phyloP scores from a whole-genome alignment of 345 rosid species.

The Hevea brasiliensis region DNA sequence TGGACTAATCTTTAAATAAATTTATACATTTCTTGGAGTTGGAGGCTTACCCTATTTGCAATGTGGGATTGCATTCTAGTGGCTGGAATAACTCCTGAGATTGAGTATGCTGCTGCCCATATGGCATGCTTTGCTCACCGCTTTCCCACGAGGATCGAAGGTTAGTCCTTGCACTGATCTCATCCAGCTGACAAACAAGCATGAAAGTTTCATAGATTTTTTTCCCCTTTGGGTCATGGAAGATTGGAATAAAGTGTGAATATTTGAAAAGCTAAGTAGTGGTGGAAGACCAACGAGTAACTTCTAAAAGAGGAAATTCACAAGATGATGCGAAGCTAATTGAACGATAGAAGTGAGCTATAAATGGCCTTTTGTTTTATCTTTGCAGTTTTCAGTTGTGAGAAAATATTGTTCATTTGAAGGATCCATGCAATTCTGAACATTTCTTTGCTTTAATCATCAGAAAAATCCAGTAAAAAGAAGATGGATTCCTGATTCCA shows the following conservation, averaged over 20 bases:
- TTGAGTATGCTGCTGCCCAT: slow-evolving; percentile 64
- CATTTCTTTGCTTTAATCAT: background rate
- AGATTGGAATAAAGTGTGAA: background rate
- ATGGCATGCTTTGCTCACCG: slow-evolving; percentile 60
- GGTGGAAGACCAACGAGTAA: background rate
- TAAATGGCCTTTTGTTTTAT: background rate
- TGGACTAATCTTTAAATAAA: background rate
- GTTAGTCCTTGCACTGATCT: slow-evolving; percentile 52
- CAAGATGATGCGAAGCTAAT: background rate
- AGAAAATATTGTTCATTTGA: background rate
- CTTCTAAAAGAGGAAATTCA: background rate
- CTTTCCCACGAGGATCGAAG: slow-evolving; percentile 74
- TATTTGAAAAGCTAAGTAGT: no score
- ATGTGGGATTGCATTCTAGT: slow-evolving; percentile 87
- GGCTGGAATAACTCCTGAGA: slow-evolving; percentile 74
- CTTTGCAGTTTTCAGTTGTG: background rate
- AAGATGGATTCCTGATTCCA: background rate
- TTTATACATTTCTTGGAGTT: background rate
- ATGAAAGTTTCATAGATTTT: background rate
- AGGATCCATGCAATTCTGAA: background rate
- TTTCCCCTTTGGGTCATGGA: background rate
- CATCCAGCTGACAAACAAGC: slow-evolving; percentile 60
- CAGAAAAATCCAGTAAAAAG: background rate
- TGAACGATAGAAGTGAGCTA: background rate
- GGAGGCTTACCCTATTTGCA: slow-evolving; percentile 79